Evolutionary conservation across 2,329 filamentous ascomycete species (phyloP).

Genomic region (Microcyclospora tardicrescens): DNA sequence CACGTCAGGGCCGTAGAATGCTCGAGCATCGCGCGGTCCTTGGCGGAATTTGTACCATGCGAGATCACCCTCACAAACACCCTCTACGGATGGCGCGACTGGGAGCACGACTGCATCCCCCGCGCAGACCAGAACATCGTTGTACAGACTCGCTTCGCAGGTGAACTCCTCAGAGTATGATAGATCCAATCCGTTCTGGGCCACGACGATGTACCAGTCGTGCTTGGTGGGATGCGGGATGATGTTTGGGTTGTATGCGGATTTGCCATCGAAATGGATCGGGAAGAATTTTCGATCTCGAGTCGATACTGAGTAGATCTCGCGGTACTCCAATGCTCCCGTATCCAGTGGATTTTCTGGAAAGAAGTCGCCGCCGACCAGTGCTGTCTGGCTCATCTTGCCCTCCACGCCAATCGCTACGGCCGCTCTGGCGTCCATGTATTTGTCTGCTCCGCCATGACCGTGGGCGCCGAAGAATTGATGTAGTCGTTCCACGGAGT

Average conservation of each 20-base stretch:
- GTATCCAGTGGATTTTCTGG: background rate
- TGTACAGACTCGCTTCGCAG: slow-evolving; percentile 37
- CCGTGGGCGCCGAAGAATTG: no score
- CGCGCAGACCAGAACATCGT: slow-evolving; percentile 29
- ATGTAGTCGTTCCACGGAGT: no score
- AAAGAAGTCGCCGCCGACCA: no score
- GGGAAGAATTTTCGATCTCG: slow-evolving; percentile 34
- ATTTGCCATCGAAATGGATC: slow-evolving; percentile 32
- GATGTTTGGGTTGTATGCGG: slow-evolving; percentile 42
- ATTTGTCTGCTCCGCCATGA: no score
- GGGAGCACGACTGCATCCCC: slow-evolving; percentile 30
- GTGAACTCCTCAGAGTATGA: slow-evolving; percentile 32
- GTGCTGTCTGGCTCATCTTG: no score
- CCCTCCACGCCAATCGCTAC: no score
- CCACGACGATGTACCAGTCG: slow-evolving; percentile 37
- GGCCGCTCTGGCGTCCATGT: no score
- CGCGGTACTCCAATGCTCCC: slow-evolving; percentile 1
- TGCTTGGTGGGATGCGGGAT: slow-evolving; percentile 38
- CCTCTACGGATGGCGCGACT: slow-evolving; percentile 32
- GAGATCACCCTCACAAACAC: slow-evolving; percentile 30
- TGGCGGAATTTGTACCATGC: slow-evolving; percentile 24
- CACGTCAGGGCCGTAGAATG: slow-evolving; percentile 39
- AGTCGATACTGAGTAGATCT: slow-evolving; percentile 36
- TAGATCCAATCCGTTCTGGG: slow-evolving; percentile 11
- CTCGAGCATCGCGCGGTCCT: slow-evolving; percentile 45